Evolutionary conservation across 768 basidiomycete species (phyloP).

Genomic region (Butyriboletus loyo): DNA sequence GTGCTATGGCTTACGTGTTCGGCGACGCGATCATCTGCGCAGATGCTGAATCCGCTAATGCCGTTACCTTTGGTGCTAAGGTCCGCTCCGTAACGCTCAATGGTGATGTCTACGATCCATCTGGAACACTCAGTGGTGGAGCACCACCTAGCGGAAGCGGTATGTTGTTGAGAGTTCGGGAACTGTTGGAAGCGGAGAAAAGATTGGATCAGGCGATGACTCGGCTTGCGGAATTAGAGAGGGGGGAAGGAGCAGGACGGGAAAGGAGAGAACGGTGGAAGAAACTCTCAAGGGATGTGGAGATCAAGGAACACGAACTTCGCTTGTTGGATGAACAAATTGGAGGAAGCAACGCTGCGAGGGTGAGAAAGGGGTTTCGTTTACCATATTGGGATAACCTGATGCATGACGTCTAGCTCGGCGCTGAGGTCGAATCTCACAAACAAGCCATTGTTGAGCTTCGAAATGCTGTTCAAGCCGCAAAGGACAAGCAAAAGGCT

Average conservation of each 20-base stretch:
- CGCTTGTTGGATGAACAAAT: slow-evolving; percentile 79
- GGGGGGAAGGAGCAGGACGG: slow-evolving; percentile 50
- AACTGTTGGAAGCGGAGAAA: slow-evolving; percentile 66
- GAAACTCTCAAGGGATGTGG: slow-evolving; percentile 60
- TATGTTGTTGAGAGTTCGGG: slow-evolving; percentile 78
- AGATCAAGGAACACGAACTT: slow-evolving; percentile 89
- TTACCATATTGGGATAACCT: not conserved
- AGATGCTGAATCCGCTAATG: slow-evolving; percentile 82
- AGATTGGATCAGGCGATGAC: slow-evolving; percentile 49
- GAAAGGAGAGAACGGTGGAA: slow-evolving; percentile 62
- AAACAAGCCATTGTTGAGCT: slow-evolving; percentile 63
- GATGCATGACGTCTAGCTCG: slow-evolving; percentile 50
- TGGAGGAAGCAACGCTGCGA: slow-evolving; percentile 82
- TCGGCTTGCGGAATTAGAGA: slow-evolving; percentile 50
- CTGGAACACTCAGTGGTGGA: slow-evolving; percentile 90
- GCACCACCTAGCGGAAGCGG: slow-evolving; percentile 76
- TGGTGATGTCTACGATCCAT: slow-evolving; percentile 96
- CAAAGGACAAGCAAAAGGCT: slow-evolving; percentile 72
- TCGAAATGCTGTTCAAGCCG: slow-evolving; percentile 52
- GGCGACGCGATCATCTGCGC: slow-evolving; percentile 89
- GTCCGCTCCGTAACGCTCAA: slow-evolving; percentile 89
- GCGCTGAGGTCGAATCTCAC: slow-evolving; percentile 71
- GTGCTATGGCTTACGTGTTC: slow-evolving; percentile 93
- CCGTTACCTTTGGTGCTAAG: slow-evolving; percentile 72
- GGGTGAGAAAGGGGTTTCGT: slow-evolving; percentile 49